Evolutionary conservation across 108 stramenopile species (phyloP), one percentile per base, ranked within the genome.

Genomic region (Conticribra weissflogii): DNA sequence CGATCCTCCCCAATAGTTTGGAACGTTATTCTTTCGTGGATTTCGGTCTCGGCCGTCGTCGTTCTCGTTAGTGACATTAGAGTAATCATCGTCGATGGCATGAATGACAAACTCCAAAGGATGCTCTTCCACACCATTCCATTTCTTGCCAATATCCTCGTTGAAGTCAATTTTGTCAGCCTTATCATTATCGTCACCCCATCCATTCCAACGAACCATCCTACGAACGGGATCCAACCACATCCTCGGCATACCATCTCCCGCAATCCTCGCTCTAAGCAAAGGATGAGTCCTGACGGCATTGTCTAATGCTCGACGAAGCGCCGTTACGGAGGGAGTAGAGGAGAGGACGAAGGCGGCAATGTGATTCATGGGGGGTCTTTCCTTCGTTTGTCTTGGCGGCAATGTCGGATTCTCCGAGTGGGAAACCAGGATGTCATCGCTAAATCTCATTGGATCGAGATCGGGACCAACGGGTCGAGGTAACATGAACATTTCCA

Each of bases 401-500:
- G n/a, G n/a, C n/a, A n/a, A n/a, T n/a, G n/a, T n/a, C n/a, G n/a
- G n/a, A n/a, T n/a, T n/a, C n/a, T n/a, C n/a, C n/a, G n/a, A n/a
- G n/a, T n/a, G n/a, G n/a, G n/a, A n/a, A n/a, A n/a, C n/a, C n/a
- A n/a, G n/a, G n/a, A n/a, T n/a, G n/a, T n/a, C n/a, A n/a, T n/a
- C n/a, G n/a, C n/a, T n/a, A n/a, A n/a, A n/a, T n/a, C n/a, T n/a
- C n/a, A n/a, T n/a, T n/a, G n/a, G n/a, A n/a, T n/a, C n/a, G n/a
- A n/a, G n/a, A 12, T 27, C 36, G 3, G 33, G 56, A 2, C 27
- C 45, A 32, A 59, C 29, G 8, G 36, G 56, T 3, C 68, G 33
- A 19, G 68, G 68, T 8, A 59, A 25, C 58, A 70, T 59, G 52
- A 70, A 59, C 4, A 70, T 27, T 36, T 70, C 68, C 59, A 59